Evolutionary conservation across 345 rosid genomes (phyloP).

Genomic region (Pugionium dolabratum): DNA sequence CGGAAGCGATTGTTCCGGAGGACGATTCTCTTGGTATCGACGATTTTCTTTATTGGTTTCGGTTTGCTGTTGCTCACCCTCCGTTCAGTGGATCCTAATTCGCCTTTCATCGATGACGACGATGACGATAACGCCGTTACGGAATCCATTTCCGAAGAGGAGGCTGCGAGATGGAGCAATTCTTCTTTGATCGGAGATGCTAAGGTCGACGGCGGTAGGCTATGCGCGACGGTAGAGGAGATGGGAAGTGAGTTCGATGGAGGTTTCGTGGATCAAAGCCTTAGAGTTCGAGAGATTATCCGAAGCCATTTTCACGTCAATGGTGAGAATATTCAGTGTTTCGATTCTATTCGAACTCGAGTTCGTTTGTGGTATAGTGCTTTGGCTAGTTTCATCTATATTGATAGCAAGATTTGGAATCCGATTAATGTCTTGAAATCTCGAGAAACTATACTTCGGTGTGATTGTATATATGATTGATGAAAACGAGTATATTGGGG

Average conservation of each 20-base stretch:
- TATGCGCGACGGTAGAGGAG: slow-evolving; percentile 91
- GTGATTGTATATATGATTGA: neutral
- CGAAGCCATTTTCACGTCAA: slow-evolving; percentile 58
- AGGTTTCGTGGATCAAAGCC: slow-evolving; percentile 58
- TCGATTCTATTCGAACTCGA: neutral
- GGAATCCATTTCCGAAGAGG: slow-evolving; percentile 30
- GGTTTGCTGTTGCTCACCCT: slow-evolving; percentile 56
- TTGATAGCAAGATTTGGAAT: slow-evolving; percentile 2
- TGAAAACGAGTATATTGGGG: slow-evolving; percentile 8
- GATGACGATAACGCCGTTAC: slow-evolving; percentile 29
- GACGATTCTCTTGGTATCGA: slow-evolving; percentile 43
- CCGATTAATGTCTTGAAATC: neutral
- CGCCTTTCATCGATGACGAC: slow-evolving; percentile 37
- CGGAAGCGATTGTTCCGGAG: slow-evolving; percentile 51
- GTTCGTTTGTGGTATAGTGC: slow-evolving; percentile 1
- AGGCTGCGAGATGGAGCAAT: slow-evolving; percentile 17
- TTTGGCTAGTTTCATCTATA: neutral
- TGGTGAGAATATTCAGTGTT: slow-evolving; percentile 45
- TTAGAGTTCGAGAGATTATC: slow-evolving; percentile 60
- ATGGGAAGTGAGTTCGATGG: slow-evolving; percentile 79
- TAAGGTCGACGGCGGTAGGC: slow-evolving; percentile 35
- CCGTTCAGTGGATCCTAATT: slow-evolving; percentile 55
- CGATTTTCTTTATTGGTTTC: slow-evolving; percentile 48
- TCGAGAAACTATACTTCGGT: neutral
- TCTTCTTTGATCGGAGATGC: slow-evolving; percentile 17